Base-by-base conservation (phyloP, 2,329 filamentous ascomycete species). In the Aspergillus japonicus region DNA sequence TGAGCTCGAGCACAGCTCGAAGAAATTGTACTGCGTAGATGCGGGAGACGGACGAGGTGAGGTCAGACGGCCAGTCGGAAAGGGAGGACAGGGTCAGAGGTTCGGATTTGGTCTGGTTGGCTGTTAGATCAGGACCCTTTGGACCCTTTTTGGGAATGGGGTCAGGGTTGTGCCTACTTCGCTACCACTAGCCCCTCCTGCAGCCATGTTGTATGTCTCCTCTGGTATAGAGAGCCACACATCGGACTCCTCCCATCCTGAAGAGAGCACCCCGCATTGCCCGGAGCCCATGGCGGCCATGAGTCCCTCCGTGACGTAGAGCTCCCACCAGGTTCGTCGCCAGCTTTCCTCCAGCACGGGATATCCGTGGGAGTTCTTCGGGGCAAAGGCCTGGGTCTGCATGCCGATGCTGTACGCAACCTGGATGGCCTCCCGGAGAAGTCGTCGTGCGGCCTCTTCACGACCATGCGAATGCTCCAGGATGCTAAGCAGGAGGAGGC, bases 261-360 rank as follows among this genome's bases (percentile, higher is more conserved):
- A 19, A 7, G 39, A 44, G 6, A 44, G 39, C 12, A 44, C n/a
- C 16, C 16, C 39, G 16, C 39, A 19, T 44, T 44, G 39, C 39
- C 39, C 39, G 6, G 39, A 44, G 19, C 61, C 24, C 7, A 94
- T 86, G 4, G 89, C 90, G 4, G 90, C 89, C 63, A 94, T 83
- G 82, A 94, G 87, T 50, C 88, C 90, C 69, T 94, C 90, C 12
- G 90, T 84, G 12, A 90, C 83, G 70, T 87, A 92, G 47, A 89
- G 68, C 66, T 84, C 90, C 92, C 92, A 96, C 90, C 91, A 96
- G 0, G 91, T 96, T 60, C 92, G 81, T 14, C 91, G 84, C 87
- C 89, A 92, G 73, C 89, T 90, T 74, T 96, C 92, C 71, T 93
- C 90, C 5, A 93, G 68, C 1, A 90, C 78, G 0, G 84, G 78